These are phyloP conservation scores for Akanthomyces uredinophilus DNA, from an alignment of 2,329 filamentous ascomycete genomes.

Conservation along the genomic window DNA sequence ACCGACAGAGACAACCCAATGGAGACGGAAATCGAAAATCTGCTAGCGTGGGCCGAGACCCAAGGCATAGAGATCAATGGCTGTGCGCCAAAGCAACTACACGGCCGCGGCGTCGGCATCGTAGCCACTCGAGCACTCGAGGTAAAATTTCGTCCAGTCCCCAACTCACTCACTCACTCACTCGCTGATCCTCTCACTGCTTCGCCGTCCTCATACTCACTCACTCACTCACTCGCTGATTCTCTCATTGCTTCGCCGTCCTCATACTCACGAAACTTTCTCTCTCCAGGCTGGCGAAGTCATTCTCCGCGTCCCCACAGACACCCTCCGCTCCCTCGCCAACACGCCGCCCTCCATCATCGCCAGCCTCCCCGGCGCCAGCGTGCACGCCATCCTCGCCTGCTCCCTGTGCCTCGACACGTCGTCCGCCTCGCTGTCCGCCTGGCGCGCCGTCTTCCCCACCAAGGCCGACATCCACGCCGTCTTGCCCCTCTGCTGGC, in stretches of 20 bases:
- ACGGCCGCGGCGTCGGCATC: slow-evolving; percentile 36
- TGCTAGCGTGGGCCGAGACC: slow-evolving; percentile 62
- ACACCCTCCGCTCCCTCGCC: slow-evolving; percentile 59
- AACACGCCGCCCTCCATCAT: slow-evolving; percentile 51
- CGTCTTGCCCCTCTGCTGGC: slow-evolving; percentile 45
- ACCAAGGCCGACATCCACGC: slow-evolving; percentile 50
- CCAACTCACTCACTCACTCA: background rate
- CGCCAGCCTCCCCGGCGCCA: slow-evolving; percentile 45
- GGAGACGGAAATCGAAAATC: slow-evolving; percentile 35
- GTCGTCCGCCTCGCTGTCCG: slow-evolving; percentile 38
- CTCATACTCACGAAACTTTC: background rate
- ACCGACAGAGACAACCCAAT: background rate
- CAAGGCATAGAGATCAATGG: slow-evolving; percentile 64
- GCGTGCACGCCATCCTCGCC: slow-evolving; percentile 69
- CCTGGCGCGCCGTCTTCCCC: slow-evolving; percentile 67
- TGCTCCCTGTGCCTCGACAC: slow-evolving; percentile 56
- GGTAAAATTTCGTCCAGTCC: slow-evolving; percentile 37
- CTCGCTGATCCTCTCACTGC: too few species aligned
- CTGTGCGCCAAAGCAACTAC: slow-evolving; percentile 48
- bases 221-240: slow-evolving; percentile 1
- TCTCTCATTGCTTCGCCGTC: too few species aligned
- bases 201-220: background rate
- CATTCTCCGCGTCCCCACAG: slow-evolving; percentile 60
- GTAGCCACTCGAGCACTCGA: slow-evolving; percentile 62
- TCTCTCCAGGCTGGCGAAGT: slow-evolving; percentile 38